Evolutionary conservation across 352 stramenopile species (phyloP).

Genomic region (Halophytophthora polymorphica): DNA sequence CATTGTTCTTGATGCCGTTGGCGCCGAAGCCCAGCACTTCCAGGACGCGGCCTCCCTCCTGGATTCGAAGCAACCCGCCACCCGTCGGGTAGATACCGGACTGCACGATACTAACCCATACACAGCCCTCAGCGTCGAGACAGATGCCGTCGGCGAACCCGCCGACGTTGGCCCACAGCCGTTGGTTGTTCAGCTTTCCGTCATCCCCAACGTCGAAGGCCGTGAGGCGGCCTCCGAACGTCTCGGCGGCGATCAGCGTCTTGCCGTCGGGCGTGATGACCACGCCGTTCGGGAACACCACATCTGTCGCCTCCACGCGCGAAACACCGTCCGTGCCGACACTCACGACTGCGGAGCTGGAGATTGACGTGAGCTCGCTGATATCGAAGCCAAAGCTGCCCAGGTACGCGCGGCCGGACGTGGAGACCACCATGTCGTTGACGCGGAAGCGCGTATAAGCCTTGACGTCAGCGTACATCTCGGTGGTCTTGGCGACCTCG

Average conservation of each 20-base stretch:
- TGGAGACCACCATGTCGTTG: conserved; percentile 67
- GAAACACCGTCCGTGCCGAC: conserved; percentile 39
- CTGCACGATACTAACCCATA: conserved; percentile 57
- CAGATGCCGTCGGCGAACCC: conserved; percentile 55
- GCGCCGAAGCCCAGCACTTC: conserved; percentile 54
- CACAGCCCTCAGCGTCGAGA: conserved; percentile 61
- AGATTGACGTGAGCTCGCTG: conserved; percentile 23
- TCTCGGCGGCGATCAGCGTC: conserved; percentile 70
- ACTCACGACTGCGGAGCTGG: conserved; percentile 56
- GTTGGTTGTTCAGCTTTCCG: conserved; percentile 41
- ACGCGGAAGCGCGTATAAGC: conserved; percentile 42
- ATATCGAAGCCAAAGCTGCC: conserved; percentile 69
- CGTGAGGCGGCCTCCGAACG: conserved; percentile 46
- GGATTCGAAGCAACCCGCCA: conserved; percentile 49
- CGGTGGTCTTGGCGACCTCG: conserved; percentile 20
- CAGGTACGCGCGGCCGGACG: conserved; percentile 41
- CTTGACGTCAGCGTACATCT: conserved; percentile 51
- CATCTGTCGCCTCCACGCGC: conserved; percentile 45
- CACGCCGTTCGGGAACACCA: conserved; percentile 72
- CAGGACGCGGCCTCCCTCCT: conserved; percentile 52
- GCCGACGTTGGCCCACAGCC: conserved; percentile 54
- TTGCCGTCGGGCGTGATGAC: conserved; percentile 72
- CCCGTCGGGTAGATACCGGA: conserved; percentile 43
- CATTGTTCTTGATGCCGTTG: conserved; percentile 48
- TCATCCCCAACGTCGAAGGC: conserved; percentile 61